A percentile compares a stretch with the other conserved stretches of the same genome.
Conservation (phyloP, 495 filamentous ascomycete genomes). For the Xylaria acuta region DNA sequence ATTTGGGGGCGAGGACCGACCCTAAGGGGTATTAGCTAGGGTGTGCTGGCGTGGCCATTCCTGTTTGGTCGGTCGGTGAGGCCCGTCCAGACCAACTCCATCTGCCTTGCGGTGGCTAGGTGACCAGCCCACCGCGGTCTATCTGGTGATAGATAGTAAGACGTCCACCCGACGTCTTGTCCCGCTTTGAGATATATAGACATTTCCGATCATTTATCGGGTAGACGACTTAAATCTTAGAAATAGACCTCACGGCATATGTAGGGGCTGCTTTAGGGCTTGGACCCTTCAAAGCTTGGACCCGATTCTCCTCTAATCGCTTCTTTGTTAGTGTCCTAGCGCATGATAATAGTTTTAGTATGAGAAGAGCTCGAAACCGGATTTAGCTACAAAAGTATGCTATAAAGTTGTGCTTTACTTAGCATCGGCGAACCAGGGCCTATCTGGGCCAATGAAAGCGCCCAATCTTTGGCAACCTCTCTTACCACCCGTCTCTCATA, state of each 20-base stretch:
- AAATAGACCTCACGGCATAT: slow-evolving; percentile 38
- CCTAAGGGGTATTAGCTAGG: not conserved
- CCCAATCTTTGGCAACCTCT: not conserved
- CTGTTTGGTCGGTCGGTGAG: not conserved
- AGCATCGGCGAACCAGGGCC: not conserved
- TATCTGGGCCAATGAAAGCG: not conserved
- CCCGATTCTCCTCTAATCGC: not conserved
- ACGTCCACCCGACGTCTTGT: not conserved
- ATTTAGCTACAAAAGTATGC: not conserved
- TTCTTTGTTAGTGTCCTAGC: not conserved
- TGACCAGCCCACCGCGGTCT: not conserved
- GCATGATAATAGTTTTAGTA: not conserved
- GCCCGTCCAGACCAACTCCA: not conserved
- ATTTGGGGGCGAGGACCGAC: not conserved
- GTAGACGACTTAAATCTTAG: slow-evolving; percentile 32
- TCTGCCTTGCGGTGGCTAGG: not conserved
- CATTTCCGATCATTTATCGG: not conserved
- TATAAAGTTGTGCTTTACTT: too few relatives aligned
- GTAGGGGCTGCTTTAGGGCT: not conserved
- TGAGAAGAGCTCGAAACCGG: not conserved
- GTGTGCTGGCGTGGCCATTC: not conserved
- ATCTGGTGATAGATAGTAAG: not conserved
- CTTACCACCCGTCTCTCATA: not conserved
- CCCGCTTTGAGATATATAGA: not conserved
- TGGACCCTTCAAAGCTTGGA: too few relatives aligned